Conservation (phyloP, 2,329 filamentous ascomycete genomes). For the Sporothrix schenckii region DNA sequence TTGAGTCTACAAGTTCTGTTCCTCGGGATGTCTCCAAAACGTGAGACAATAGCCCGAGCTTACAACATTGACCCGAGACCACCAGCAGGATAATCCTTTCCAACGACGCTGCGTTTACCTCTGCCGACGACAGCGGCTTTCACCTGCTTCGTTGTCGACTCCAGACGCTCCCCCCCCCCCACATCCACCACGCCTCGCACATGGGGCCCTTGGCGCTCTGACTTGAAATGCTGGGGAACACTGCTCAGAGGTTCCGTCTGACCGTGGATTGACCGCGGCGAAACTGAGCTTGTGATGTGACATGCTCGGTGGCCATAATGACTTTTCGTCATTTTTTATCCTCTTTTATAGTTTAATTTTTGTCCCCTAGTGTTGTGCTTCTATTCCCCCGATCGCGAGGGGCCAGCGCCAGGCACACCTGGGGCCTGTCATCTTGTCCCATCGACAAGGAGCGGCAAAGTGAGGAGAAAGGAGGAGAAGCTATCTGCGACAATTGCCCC, state of each 20-base stretch:
- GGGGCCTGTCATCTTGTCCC: neutral
- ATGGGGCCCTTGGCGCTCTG: constrained; percentile 19
- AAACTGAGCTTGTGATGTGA: constrained; percentile 28
- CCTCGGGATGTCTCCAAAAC: constrained; percentile 20
- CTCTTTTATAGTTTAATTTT: neutral
- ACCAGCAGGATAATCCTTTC: constrained; percentile 3
- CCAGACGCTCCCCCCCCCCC: neutral
- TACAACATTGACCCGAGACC: constrained; percentile 31
- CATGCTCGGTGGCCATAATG: neutral
- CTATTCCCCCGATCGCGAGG: constrained; percentile 17
- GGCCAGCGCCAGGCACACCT: constrained; percentile 11
- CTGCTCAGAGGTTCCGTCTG: constrained; percentile 29
- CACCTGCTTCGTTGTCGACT: constrained; percentile 3
- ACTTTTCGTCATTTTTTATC: neutral
- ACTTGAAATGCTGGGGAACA: constrained; percentile 6
- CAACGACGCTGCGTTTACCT: neutral
- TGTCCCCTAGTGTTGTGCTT: constrained; percentile 10
- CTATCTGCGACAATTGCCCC: constrained; percentile 27
- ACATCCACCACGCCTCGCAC: neutral
- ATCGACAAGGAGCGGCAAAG: constrained; percentile 18
- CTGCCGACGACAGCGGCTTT: neutral
- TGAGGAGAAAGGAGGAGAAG: constrained; percentile 26
- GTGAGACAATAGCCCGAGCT: constrained; percentile 24
- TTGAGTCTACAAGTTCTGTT: neutral
- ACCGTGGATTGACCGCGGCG: constrained; percentile 27